Evolutionary conservation across 495 filamentous ascomycete genomes (phyloP), one percentile per base, ranked within the genome.

Genomic region (Hyaloscypha finlandica): DNA sequence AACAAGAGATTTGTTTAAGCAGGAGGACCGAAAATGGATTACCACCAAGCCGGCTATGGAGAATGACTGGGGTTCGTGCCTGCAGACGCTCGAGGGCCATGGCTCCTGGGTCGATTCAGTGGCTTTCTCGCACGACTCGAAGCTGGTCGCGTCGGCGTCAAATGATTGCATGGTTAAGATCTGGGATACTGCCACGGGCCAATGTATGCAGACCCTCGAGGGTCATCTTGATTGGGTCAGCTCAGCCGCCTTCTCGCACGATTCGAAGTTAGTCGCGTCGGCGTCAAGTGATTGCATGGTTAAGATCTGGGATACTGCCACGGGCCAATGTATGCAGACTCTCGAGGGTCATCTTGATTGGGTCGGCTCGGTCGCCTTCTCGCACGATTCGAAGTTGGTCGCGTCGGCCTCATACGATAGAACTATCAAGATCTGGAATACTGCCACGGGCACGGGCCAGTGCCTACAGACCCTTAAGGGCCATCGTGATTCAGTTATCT

Each of bases 81-180:
- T 52, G 66, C 69, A 69, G 39, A 71, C 65, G 63, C 69, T 75
- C 25, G 60, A 70, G 52, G 70, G 69, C 63, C 73, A 78, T 72
- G 59, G 63, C 22, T 3, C 14, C 33, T 42, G 0, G 19, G 70
- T 78, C 55, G 4, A 37, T 37, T 4, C 4, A 5, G 33, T 37
- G 33, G 42, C 14, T 3, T 45, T 45, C 14, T 45, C 42, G 14
- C 42, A 4, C 14, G 42, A 52, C 25, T 65, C 59, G 45, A 66
- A 57, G 22, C 65, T 66, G 22, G 12, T 81, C 6, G 78, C 77
- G 9, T 79, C 76, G 8, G 73, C 67, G 52, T 77, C 74, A 19
- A 12, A 37, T 11, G 11, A 45, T n/a, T n/a, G n/a, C 14, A 45
- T 11, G 3, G 42, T 12, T 19, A 19, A 19, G 3, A 11, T 45